Evolutionary conservation across 345 rosid species (phyloP), one percentile per base, ranked within the genome.

Genomic region (Leavenworthia alabamica): DNA sequence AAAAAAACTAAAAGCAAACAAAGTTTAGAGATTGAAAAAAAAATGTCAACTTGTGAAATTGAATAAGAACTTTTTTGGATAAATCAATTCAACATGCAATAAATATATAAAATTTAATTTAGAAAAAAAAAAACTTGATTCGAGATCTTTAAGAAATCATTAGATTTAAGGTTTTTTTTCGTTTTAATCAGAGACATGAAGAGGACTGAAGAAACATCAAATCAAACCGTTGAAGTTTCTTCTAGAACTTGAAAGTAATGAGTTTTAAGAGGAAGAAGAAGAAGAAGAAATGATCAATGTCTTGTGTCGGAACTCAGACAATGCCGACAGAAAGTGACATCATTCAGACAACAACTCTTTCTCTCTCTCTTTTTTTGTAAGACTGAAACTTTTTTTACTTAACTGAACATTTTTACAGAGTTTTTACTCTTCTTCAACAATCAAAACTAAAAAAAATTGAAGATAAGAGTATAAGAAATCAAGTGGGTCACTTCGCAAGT

Each of bases 271-370:
- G n/a, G n/a, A n/a, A n/a, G 45, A 49, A 44, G 65, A 35, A 27
- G 57, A 55, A 44, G 59, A 37, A 31, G 51, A 33, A 36, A 68
- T 70, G 70, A 77, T 74, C 83, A 80, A 83, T n/a, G 75, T 41
- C 17, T 56, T 43, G 74, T 84, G 83, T 78, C 82, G 80, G 83
- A 61, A 86, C 77, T 81, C 81, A 75, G 86, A 81, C 88, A 82
- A 81, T 84, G 89, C 87, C 84, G 91, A 89, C 91, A 83, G 88
- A 83, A 83, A 89, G 89, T 76, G 88, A 81, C 86, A 74, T 73
- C 42, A 75, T 86, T 77, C 97, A 88, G 90, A 84, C 88, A 80
- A 76, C 82, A 47, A 43, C 59, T 70, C 45, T 70, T 65, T 64
- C 29, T 53, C 4, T 66, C 59, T 66, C 65, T 31, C 62, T 58